A percentile compares a stretch with the other conserved stretches of the same genome.
phyloP scores from a whole-genome alignment of 306 rosid species.

The Cyclanthera cordifolia region DNA sequence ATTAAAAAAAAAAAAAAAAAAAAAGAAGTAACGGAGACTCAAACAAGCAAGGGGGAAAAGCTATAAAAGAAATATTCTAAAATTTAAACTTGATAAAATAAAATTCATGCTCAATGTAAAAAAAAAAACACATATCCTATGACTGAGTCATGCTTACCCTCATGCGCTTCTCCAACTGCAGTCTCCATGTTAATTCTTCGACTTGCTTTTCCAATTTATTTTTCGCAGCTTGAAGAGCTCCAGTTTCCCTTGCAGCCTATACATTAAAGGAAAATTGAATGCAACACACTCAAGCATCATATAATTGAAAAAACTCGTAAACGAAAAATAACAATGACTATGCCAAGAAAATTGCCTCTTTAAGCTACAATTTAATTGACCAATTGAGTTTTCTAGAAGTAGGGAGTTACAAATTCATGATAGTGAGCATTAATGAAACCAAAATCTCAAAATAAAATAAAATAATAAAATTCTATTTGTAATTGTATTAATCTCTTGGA shows the following conservation, averaged over 20 bases:
- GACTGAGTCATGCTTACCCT: conserved; percentile 40
- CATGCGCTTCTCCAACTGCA: conserved; percentile 90
- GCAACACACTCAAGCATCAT: background rate
- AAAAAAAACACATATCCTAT: background rate
- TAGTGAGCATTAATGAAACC: background rate
- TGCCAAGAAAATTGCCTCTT: background rate
- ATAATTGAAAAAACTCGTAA: background rate
- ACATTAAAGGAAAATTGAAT: conserved; percentile 6
- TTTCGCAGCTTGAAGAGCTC: conserved; percentile 99
- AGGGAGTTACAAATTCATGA: background rate
- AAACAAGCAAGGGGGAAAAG: background rate
- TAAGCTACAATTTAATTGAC: background rate
- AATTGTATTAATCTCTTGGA: too few relatives aligned
- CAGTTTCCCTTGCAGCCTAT: conserved; percentile 98
- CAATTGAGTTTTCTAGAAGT: background rate
- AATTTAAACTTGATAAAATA: background rate
- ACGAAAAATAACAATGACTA: background rate
- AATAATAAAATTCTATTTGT: too few relatives aligned
- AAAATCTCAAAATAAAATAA: too few relatives aligned
- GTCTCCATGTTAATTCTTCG: conserved; percentile 88
- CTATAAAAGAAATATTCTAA: background rate
- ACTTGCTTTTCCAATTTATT: conserved; percentile 98
- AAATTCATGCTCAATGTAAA: background rate
- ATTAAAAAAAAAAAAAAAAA: too few relatives aligned
- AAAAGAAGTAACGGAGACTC: too few relatives aligned